Evolutionary conservation across 108 stramenopile species (phyloP), one percentile per base, ranked within the genome.

Genomic region (Cylindrotheca closterium): DNA sequence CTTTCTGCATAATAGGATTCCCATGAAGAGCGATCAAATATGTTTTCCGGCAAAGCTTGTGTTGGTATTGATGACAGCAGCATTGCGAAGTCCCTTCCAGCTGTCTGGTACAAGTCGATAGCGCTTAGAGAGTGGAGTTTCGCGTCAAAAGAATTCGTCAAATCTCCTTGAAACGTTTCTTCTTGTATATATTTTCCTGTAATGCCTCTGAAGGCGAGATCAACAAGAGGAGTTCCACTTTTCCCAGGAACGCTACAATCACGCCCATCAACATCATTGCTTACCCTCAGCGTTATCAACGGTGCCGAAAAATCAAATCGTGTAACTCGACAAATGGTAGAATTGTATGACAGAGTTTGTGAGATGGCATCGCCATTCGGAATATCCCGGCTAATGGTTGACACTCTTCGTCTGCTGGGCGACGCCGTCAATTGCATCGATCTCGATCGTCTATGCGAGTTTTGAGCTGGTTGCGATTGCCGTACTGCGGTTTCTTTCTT

Each of bases 231-330:
- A 24, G 66, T 47, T 7, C 31, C 4, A 10, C 10, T 42, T 15
- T 15, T 7, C 37, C 7, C 7, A 15, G 8, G 21, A 15, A 1
- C 25, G 27, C 18, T 58, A 29, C 62, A 50, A 24, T 64, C 63
- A 4, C 63, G 34, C 51, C 58, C 72, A 59, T 77, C 79, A 5
- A 65, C 71, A 49, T 88, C 87, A 67, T 85, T 85, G 12, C 55
- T 65, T 17, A 84, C 65, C 12, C 58, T 58, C 0, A 88, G 27
- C 42, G 65, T 68, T 30, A 88, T 80, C 0, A 75, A 33, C 12
- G 87, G 87, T 2, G 87, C 83, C 15, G 79, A 68, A 58, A 88
- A 85, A 21, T 71, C 57, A 74, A 88, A 87, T 48, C 67, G 47
- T 34, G 65, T 34, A 21, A 54, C 17, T 29, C 58, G 48, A 60